Percentiles rank a stretch among this genome's conserved stretches.
These are phyloP conservation scores for Aspergillus cavernicola DNA, from an alignment of 495 filamentous ascomycete species.

Conservation along the genomic window DNA sequence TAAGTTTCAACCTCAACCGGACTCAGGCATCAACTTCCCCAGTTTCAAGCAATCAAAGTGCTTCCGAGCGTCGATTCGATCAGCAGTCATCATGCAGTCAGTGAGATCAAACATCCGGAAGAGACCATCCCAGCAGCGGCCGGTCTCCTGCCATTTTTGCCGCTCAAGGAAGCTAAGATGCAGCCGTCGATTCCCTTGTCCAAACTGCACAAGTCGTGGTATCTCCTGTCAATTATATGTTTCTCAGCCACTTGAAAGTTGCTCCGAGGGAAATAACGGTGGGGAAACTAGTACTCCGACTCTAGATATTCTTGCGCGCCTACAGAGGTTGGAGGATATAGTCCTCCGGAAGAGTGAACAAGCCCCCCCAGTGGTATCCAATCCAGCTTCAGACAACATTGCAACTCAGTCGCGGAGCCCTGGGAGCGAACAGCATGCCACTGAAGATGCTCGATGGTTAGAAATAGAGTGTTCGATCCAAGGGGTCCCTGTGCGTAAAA, in stretches of 20 bases:
- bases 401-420: neutral
- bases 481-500: neutral
- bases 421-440: neutral
- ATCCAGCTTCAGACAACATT: neutral
- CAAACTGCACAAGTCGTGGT: conserved; percentile 37
- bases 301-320: neutral
- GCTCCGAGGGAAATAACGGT: neutral
- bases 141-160: conserved; percentile 39
- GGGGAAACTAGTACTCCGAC: neutral
- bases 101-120: neutral
- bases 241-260: conserved; percentile 17
- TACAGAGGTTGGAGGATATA: neutral
- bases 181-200: conserved; percentile 38
- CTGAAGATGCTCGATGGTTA: conserved; percentile 1
- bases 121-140: conserved; percentile 18
- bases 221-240: conserved; percentile 26
- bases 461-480: neutral
- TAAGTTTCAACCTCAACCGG: neutral
- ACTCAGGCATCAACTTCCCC: neutral
- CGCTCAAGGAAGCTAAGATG: conserved; percentile 47
- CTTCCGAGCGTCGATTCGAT: neutral
- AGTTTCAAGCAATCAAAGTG: neutral
- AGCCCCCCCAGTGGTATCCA: neutral
- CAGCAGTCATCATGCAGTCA: neutral
- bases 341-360: neutral